Evolutionary conservation across 1,284 basidiomycete species (phyloP), one percentile per base, ranked within the genome.

Genomic region (Inonotus obliquus): DNA sequence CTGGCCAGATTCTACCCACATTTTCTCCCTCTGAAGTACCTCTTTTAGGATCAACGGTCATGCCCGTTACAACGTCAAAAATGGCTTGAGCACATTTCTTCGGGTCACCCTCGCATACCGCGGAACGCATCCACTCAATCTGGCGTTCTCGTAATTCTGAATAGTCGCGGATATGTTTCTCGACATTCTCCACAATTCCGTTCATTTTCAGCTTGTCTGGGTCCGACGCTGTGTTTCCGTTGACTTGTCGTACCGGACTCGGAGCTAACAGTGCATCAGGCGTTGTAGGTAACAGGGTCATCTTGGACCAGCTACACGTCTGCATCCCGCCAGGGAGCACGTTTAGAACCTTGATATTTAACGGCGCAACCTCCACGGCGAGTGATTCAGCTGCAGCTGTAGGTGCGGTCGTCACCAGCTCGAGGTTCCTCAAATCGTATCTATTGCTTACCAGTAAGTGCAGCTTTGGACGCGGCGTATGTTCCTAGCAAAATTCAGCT

Each of bases 391-490:
- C 63, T n/a, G 65, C 62, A 23, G 65, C 66, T 52, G 13, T 27
- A 49, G 53, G 13, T 5, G 19, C 48, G 3, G 17, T 19, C 11
- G 6, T 19, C 17, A 25, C 27, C 11, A 32, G 7, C 47, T 27
- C 35, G 9, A 17, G 49, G 2, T 59, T 4, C 27, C 4, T n/a
- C 2, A 53, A 9, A 27, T 2, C 13, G 14, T 27, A 23, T 35
- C 29, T 11, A 25, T 27, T n/a, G 56, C 59, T 29, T 21, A 64
- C 63, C 59, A 23, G 63, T 57, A 29, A 67, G 57, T 11, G 66
- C 66, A 9, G 66, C 66, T 57, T 67, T 67, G 14, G 66, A 67
- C 29, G 65, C 51, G 17, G 60, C 59, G 52, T 67, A 67, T 13
- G 65, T 62, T 49, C 65, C 66, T 67, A 23, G 32, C 1, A 14